Conservation (phyloP, 2,329 filamentous ascomycete species). For the Capronia americana region DNA sequence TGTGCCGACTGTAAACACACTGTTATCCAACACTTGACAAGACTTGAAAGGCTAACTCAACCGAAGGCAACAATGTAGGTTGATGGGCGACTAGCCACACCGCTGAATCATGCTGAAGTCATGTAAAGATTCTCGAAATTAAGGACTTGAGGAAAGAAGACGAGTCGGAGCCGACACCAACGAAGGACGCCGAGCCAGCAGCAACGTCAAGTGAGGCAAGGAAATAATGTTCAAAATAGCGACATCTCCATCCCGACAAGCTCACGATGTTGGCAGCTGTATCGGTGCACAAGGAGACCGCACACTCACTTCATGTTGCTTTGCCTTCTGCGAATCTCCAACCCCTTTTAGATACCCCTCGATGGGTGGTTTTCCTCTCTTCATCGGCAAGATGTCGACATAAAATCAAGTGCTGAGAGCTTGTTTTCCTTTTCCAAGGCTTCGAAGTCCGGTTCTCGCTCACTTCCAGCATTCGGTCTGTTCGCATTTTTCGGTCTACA, state of each 20-base stretch:
- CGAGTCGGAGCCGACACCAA: slow-evolving; percentile 5
- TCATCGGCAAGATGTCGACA: not conserved
- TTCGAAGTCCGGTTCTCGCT: not conserved
- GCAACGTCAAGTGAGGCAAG: not conserved
- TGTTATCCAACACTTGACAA: not conserved
- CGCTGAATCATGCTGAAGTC: not conserved
- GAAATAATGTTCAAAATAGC: not conserved
- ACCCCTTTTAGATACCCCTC: not conserved
- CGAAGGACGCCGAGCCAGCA: slow-evolving; percentile 13
- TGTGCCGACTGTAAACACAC: slow-evolving; percentile 36
- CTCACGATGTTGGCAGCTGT: not conserved
- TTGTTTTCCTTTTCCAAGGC: not conserved
- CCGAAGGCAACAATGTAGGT: slow-evolving; percentile 31
- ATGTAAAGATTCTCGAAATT: slow-evolving; percentile 29
- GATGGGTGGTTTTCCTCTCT: not conserved
- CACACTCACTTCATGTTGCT: not conserved
- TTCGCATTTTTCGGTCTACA: no score
- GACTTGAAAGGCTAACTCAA: slow-evolving; percentile 8
- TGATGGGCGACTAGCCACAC: not conserved
- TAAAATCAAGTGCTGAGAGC: not conserved
- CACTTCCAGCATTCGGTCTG: not conserved
- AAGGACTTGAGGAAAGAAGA: slow-evolving; percentile 24
- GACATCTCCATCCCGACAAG: not conserved
- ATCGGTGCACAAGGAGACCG: no score
- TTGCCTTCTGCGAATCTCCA: not conserved